Conservation (phyloP, 73 alveolate species). For the Loxodes magnus region DNA sequence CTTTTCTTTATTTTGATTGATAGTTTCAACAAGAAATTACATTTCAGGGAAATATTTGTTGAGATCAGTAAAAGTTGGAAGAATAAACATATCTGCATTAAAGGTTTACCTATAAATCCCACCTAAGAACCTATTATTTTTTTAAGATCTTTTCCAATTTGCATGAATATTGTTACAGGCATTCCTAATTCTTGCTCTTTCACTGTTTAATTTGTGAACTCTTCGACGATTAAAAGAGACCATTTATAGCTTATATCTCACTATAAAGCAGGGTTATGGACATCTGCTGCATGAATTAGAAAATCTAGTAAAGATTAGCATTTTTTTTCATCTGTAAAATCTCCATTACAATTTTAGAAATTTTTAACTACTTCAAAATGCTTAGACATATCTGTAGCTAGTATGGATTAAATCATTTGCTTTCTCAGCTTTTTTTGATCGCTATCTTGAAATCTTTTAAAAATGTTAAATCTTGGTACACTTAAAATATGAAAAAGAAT, state of each 20-base stretch:
- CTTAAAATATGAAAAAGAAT: slow-evolving; percentile 39
- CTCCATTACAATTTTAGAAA: slow-evolving; percentile 21
- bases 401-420: slow-evolving; percentile 38
- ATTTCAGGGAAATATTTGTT: no score
- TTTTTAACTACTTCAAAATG: slow-evolving; percentile 28
- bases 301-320: slow-evolving; percentile 39
- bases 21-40: no score
- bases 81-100: slow-evolving; percentile 8
- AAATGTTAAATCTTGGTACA: slow-evolving; percentile 36
- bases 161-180: slow-evolving; percentile 8
- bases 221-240: slow-evolving; percentile 36
- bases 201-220: slow-evolving; percentile 37
- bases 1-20: no score
- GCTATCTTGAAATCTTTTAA: slow-evolving; percentile 20
- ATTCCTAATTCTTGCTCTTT: slow-evolving; percentile 5
- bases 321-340: slow-evolving; percentile 28
- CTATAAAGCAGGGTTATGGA: slow-evolving; percentile 47
- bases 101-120: slow-evolving; percentile 13
- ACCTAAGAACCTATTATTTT: slow-evolving; percentile 4
- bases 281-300: slow-evolving; percentile 61
- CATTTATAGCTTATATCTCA: slow-evolving; percentile 37
- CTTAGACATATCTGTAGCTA: slow-evolving; percentile 61
- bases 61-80: no score
- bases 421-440: slow-evolving; percentile 33
- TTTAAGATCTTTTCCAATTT: slow-evolving; percentile 5